Evolutionary conservation across 2,329 filamentous ascomycete species (phyloP), one percentile per base, ranked within the genome.

Genomic region (Aspergillus ruber): DNA sequence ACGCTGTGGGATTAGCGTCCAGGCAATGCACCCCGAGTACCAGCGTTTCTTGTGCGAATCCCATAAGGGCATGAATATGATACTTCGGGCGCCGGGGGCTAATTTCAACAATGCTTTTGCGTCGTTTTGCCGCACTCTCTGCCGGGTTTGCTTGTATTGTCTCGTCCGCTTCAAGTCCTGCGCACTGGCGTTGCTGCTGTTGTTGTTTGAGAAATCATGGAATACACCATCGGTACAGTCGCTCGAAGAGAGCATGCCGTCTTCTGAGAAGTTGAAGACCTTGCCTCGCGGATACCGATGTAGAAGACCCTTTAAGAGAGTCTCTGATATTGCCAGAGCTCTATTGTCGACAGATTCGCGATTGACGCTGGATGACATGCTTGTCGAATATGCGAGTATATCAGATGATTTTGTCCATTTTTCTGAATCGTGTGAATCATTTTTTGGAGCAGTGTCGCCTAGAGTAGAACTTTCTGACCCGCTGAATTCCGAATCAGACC

Each of bases 221-320:
- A 46, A 40, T n/a, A 21, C 7, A 3, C 46, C 35, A 18, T 54
- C 52, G 32, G 50, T 49, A 4, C 42, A 50, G 1, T 56, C 52
- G 23, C 44, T 43, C 2, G 53, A 52, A 64, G 68, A 51, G 0
- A 72, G 44, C 8, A 64, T 59, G 0, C 72, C 74, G 9, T 67
- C 56, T 4, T 62, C 61, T 12, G 69, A 70, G 25, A 73, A 74
- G 43, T 70, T 72, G 50, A 76, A 78, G 1, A 77, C 65, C 43
- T 70, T 70, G 0, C 76, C 77, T 7, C 64, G 58, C 0, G 75
- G 75, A 47, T 79, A 73, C 1, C 69, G 62, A 10, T 66, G 66
- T 1, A 78, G 56, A 5, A 79, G 64, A 2, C 61, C 62, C 1
- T 63, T 57, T 2, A 79, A 58, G 12, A 74, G 66, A 4, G 52